A percentile compares a stretch with the other conserved stretches of the same genome.
Conservation (phyloP, 805 yeast genomes). For the Ogataea paradorogensis region DNA sequence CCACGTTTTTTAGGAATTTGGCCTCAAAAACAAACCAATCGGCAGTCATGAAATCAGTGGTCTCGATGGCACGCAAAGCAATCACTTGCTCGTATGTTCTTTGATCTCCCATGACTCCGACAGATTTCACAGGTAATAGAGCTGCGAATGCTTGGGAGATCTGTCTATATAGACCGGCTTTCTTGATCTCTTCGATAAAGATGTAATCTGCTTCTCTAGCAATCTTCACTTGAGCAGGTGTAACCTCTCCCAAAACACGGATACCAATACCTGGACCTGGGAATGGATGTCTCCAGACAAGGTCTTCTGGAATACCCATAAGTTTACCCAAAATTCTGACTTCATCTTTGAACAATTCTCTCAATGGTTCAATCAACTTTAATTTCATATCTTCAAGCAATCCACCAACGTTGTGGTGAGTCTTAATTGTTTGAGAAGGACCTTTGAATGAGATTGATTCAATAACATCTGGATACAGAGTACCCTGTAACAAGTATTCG, state of each 20-base stretch:
- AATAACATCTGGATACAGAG: slow-evolving; percentile 96
- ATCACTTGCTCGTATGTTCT: slow-evolving; percentile 99
- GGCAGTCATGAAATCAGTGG: slow-evolving; percentile 98
- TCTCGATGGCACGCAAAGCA: slow-evolving; percentile 97
- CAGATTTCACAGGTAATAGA: slow-evolving; percentile 94
- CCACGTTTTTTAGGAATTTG: slow-evolving; percentile 84
- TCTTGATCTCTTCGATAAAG: slow-evolving; percentile 92
- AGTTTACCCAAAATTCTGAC: slow-evolving; percentile 95
- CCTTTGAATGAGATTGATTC: slow-evolving; percentile 99
- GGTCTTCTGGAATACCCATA: slow-evolving; percentile 91
- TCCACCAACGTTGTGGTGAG: slow-evolving; percentile 99
- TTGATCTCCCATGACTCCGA: slow-evolving; percentile 99
- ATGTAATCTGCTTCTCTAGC: slow-evolving; percentile 97
- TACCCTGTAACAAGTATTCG: slow-evolving; percentile 93
- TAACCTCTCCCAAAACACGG: slow-evolving; percentile 96
- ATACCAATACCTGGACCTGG: slow-evolving; percentile 99
- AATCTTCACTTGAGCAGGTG: slow-evolving; percentile 87
- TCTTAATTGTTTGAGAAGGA: slow-evolving; percentile 98
- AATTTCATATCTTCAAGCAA: slow-evolving; percentile 96
- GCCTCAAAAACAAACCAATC: slow-evolving; percentile 98
- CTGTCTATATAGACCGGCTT: slow-evolving; percentile 86
- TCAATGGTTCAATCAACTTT: slow-evolving; percentile 95
- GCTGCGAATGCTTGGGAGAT: slow-evolving; percentile 98
- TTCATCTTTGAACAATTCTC: slow-evolving; percentile 98
- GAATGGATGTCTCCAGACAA: slow-evolving; percentile 99